A percentile compares a stretch with the other conserved stretches of the same genome.
These are phyloP conservation scores for Aureobasidium namibiae DNA, from an alignment of 2,329 filamentous ascomycete species.

Conservation along the genomic window DNA sequence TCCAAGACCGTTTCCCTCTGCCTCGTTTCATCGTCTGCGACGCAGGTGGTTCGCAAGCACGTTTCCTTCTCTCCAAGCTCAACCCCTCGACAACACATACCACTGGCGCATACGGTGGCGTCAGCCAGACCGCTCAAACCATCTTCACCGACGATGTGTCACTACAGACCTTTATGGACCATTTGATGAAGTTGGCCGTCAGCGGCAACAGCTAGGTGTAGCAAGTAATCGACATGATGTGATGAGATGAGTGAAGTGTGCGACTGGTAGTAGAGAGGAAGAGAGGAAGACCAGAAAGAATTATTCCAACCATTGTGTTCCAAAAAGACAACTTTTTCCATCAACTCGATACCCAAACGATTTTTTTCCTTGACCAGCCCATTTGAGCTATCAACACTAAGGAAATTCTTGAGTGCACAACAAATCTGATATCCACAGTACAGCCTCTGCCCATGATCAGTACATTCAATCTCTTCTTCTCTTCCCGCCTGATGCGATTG, in stretches of 20 bases:
- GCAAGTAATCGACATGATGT: no score
- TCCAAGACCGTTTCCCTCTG: conserved; percentile 94
- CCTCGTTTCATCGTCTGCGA: conserved; percentile 98
- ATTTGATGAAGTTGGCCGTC: conserved; percentile 76
- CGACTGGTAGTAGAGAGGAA: neutral
- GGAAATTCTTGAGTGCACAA: no score
- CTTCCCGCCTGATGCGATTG: no score
- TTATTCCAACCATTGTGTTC: neutral
- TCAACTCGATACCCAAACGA: no score
- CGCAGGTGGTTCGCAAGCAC: conserved; percentile 93
- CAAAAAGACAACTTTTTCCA: neutral
- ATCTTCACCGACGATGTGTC: conserved; percentile 99
- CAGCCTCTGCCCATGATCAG: no score
- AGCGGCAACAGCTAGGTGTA: conserved; percentile 27
- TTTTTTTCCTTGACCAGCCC: no score
- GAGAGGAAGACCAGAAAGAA: neutral
- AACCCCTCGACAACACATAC: conserved; percentile 98
- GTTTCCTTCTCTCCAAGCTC: conserved; percentile 92
- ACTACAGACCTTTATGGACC: conserved; percentile 98
- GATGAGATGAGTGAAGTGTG: neutral
- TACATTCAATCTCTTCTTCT: no score
- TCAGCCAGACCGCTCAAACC: conserved; percentile 84
- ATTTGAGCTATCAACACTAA: no score
- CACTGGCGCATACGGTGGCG: conserved; percentile 69
- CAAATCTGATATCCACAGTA: no score